A percentile compares a stretch with the other conserved stretches of the same genome.
These are phyloP conservation scores for Penicillium manginii DNA, from an alignment of 495 filamentous ascomycete genomes.

Conservation along the genomic window DNA sequence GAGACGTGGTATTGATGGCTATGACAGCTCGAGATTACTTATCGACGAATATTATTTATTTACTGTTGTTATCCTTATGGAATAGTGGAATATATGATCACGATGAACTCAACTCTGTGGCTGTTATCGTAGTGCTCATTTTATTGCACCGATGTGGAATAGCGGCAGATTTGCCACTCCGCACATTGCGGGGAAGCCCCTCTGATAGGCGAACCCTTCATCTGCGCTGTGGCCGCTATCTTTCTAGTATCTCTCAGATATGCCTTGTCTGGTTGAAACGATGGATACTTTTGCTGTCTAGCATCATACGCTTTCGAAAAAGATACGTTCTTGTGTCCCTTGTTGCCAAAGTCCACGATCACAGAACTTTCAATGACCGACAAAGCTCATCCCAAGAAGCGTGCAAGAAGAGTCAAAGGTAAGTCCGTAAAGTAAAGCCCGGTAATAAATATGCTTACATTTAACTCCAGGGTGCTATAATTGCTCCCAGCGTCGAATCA, in stretches of 20 bases:
- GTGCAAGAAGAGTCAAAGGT: slow-evolving; percentile 4
- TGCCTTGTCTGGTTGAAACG: too few relatives aligned
- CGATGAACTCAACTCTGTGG: too few relatives aligned
- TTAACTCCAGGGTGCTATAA: slow-evolving; percentile 3
- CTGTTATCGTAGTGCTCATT: slow-evolving; percentile 8
- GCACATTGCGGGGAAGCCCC: neutral
- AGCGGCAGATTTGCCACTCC: neutral
- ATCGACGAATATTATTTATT: too few relatives aligned
- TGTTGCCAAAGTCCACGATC: neutral
- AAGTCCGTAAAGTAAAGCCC: neutral
- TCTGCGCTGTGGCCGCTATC: too few relatives aligned
- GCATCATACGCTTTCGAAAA: too few relatives aligned
- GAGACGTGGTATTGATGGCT: too few relatives aligned
- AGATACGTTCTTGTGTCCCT: too few relatives aligned
- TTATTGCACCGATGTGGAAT: slow-evolving; percentile 3
- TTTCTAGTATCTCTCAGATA: too few relatives aligned
- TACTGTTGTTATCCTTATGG: too few relatives aligned
- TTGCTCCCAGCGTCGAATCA: slow-evolving; percentile 4
- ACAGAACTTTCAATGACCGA: neutral
- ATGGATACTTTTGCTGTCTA: too few relatives aligned
- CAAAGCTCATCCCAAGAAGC: neutral
- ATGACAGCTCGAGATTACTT: too few relatives aligned
- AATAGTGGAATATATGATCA: too few relatives aligned
- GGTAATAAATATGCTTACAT: neutral
- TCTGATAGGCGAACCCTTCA: neutral